These are phyloP conservation scores for Tulasnella sp. DNA, from an alignment of 768 basidiomycete genomes.

Conservation along the genomic window DNA sequence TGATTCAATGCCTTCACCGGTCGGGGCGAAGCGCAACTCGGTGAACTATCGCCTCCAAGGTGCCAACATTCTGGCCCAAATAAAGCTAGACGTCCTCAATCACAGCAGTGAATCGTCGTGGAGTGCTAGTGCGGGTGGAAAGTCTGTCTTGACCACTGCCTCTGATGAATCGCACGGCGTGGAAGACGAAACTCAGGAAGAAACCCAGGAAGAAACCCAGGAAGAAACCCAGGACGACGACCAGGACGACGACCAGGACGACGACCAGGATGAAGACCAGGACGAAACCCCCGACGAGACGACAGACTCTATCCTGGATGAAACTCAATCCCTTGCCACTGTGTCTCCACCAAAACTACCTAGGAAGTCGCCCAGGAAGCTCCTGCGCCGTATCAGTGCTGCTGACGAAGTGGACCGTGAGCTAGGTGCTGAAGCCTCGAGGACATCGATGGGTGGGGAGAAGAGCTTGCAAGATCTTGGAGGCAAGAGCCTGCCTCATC, in stretches of 20 bases:
- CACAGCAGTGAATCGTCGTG: background rate
- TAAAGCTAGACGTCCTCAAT: slow-evolving; percentile 48
- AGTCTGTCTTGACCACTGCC: background rate
- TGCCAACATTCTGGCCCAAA: slow-evolving; percentile 75
- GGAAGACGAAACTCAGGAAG: background rate
- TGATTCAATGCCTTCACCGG: background rate
- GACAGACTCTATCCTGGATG: background rate
- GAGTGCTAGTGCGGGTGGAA: background rate
- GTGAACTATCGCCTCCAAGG: slow-evolving; percentile 62
- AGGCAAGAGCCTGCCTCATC: background rate
- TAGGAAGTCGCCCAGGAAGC: slow-evolving; percentile 35
- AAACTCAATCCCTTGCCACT: background rate
- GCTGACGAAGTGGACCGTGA: slow-evolving; percentile 40
- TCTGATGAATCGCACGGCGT: background rate
- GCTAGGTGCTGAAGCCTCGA: slow-evolving; percentile 20
- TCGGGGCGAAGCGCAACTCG: background rate
- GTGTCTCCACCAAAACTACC: slow-evolving; percentile 14
- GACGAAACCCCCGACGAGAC: slow-evolving; percentile 28
- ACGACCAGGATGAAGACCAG: no score
- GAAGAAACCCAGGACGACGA: no score
- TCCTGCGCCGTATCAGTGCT: slow-evolving; percentile 34
- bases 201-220: no score
- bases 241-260: no score
- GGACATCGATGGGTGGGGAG: background rate
- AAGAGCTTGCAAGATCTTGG: background rate